A percentile compares a stretch with the other conserved stretches of the same genome.
Evolutionary conservation across 2,329 filamentous ascomycete genomes (phyloP).

Genomic region (Rutstroemia sp.): DNA sequence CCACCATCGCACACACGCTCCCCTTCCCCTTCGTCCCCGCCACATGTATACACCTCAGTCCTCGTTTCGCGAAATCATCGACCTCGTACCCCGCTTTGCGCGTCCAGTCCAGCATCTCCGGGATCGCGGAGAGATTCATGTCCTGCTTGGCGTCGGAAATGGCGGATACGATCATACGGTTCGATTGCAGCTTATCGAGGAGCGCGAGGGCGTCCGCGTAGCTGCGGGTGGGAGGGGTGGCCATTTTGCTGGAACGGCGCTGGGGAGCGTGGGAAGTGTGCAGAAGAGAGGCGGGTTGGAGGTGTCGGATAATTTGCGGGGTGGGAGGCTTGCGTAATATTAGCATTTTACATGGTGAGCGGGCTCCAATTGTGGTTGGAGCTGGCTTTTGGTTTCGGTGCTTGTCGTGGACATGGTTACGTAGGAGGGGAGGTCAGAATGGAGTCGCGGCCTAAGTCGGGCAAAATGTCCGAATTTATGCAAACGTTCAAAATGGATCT

Average conservation of each 20-base stretch:
- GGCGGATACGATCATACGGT: conserved; percentile 18
- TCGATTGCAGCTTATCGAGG: conserved; percentile 24
- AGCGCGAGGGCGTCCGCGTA: conserved; percentile 20
- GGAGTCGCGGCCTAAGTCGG: too few species aligned
- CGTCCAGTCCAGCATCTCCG: conserved; percentile 29
- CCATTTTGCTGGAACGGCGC: background rate
- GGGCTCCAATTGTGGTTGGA: background rate
- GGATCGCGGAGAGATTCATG: conserved; percentile 25
- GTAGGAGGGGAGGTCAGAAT: too few species aligned
- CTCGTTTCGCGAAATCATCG: conserved; percentile 17
- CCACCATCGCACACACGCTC: conserved; percentile 60
- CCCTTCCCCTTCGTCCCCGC: conserved; percentile 87
- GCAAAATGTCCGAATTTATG: too few species aligned
- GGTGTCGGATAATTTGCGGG: background rate
- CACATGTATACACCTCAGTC: conserved; percentile 58
- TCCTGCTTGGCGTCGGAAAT: conserved; percentile 15
- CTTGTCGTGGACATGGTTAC: too few species aligned
- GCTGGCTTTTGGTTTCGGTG: too few species aligned
- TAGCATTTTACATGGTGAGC: background rate
- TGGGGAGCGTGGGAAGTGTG: background rate
- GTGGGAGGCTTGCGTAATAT: background rate
- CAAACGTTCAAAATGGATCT: too few species aligned
- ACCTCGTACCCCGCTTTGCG: conserved; percentile 23
- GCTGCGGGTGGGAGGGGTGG: background rate
- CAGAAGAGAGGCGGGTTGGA: background rate